Evolutionary conservation across 164 flowering plant species (phyloP).

Genomic region (Warburgia ugandensis): DNA sequence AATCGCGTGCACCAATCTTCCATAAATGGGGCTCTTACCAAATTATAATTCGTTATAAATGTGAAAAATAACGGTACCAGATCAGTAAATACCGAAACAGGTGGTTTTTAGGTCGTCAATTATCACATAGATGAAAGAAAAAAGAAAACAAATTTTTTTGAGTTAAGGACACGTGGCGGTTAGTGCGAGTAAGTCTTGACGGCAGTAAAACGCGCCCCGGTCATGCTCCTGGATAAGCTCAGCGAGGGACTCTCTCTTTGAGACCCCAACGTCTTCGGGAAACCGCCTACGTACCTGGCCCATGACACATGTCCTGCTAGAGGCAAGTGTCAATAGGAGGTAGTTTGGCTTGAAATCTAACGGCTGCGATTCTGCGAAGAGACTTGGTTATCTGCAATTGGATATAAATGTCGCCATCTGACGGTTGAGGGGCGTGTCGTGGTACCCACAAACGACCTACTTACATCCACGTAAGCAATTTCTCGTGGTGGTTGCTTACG

Average conservation of each 20-base stretch:
- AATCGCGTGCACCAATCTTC: too few species aligned
- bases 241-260: slow-evolving; percentile 1
- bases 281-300: neutral
- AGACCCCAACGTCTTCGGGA: too few species aligned
- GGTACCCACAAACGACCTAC: too few species aligned
- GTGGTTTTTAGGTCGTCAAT: neutral
- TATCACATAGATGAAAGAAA: fast-evolving
- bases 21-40: neutral
- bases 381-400: neutral
- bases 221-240: slow-evolving; percentile 14
- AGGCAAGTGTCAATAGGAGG: neutral
- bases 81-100: neutral
- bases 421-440: too few species aligned
- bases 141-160: too few species aligned
- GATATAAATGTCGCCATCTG: neutral
- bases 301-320: neutral
- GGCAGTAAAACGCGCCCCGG: slow-evolving; percentile 6
- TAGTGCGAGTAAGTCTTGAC: too few species aligned
- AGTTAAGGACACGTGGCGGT: too few species aligned
- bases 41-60: too few species aligned
- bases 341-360: neutral
- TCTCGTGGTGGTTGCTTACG: too few species aligned
- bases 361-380: neutral
- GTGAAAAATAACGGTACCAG: too few species aligned
- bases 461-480: too few species aligned